Conservation (phyloP, 106 monocot species). For the Dioscorea alata region DNA sequence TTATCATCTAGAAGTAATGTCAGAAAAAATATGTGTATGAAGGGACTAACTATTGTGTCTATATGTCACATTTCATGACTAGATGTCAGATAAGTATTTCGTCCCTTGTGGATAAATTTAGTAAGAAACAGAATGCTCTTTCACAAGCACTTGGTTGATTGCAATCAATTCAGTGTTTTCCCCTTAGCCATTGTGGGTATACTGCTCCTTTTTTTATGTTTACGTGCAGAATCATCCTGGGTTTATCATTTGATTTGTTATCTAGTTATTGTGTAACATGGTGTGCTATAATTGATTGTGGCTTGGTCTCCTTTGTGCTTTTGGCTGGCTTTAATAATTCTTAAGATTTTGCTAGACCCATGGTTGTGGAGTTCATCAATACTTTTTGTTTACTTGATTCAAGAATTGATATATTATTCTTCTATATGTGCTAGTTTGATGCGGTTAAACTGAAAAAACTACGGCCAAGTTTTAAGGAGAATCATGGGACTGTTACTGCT, state of each 20-base stretch:
- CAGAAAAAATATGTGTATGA: no score
- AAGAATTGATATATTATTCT: background rate
- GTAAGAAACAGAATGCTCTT: no score
- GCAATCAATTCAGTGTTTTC: background rate
- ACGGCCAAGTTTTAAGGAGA: slow-evolving; percentile 92
- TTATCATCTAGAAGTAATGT: no score
- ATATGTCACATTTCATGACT: no score
- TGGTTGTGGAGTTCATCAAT: background rate
- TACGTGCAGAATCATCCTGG: no score
- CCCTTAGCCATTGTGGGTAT: no score
- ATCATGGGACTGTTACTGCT: slow-evolving; percentile 89
- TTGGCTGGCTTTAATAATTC: background rate
- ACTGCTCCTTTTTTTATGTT: no score
- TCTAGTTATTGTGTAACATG: background rate
- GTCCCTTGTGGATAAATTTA: no score
- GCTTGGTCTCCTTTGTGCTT: background rate
- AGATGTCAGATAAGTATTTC: no score
- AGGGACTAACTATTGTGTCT: no score
- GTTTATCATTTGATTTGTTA: background rate
- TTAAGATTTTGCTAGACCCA: background rate
- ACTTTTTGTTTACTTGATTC: background rate
- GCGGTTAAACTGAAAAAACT: slow-evolving; percentile 80
- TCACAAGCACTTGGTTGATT: no score
- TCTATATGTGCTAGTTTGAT: slow-evolving; percentile 66
- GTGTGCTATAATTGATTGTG: background rate